A percentile compares a stretch with the other conserved stretches of the same genome.
phyloP scores from a whole-genome alignment of 768 basidiomycete genomes.

The Daedaleopsis nitida region DNA sequence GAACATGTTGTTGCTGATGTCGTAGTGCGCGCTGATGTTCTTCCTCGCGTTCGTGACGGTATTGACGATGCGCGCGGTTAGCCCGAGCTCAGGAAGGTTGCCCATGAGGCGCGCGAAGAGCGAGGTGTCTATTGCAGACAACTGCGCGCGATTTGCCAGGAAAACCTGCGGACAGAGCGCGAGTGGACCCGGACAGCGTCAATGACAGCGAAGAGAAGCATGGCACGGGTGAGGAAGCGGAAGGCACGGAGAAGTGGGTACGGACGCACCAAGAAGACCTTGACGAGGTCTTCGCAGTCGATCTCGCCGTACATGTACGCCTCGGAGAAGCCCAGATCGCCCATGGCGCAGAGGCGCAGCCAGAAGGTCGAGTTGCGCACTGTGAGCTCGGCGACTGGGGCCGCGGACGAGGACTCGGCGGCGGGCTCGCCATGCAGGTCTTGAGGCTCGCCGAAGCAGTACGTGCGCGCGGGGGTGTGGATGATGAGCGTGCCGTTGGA shows the following conservation, averaged over 20 bases:
- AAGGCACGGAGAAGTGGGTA: background rate
- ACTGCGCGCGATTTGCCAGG: constrained; percentile 53
- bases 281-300: constrained; percentile 64
- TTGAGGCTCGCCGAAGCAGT: constrained; percentile 40
- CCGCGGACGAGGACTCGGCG: constrained; percentile 11
- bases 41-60: constrained; percentile 63
- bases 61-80: constrained; percentile 64
- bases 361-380: constrained; percentile 50
- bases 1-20: constrained; percentile 80
- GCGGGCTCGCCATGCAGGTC: background rate
- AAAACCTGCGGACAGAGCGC: constrained; percentile 50
- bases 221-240: background rate
- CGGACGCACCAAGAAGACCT: constrained; percentile 58
- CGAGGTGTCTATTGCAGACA: constrained; percentile 51
- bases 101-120: constrained; percentile 50
- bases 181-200: background rate
- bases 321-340: constrained; percentile 75
- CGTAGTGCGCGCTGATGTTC: constrained; percentile 79
- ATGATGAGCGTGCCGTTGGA: constrained; percentile 50
- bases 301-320: constrained; percentile 81
- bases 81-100: constrained; percentile 52
- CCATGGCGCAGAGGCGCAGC: constrained; percentile 57
- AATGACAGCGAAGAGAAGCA: background rate
- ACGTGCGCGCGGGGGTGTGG: constrained; percentile 45
- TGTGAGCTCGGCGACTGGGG: constrained; percentile 14